phyloP scores from a whole-genome alignment of 2,329 filamentous ascomycete genomes.

The Dactylonectria estremocensis region DNA sequence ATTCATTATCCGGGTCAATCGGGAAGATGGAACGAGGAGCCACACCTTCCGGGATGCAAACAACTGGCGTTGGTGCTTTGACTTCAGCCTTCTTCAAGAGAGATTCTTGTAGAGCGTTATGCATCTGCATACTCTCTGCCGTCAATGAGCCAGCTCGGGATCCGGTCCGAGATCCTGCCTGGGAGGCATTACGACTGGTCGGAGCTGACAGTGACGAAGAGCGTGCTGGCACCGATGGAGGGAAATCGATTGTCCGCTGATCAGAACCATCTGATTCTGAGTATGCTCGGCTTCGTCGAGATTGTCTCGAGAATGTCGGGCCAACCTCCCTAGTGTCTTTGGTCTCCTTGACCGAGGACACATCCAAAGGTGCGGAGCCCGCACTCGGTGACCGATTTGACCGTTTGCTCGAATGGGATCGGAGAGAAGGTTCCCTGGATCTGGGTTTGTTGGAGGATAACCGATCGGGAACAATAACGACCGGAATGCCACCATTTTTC shows the following conservation, averaged over 20 bases:
- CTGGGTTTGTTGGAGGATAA: conserved; percentile 68
- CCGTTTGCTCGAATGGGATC: conserved; percentile 73
- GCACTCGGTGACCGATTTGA: conserved; percentile 69
- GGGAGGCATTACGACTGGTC: conserved; percentile 71
- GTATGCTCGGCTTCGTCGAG: conserved; percentile 58
- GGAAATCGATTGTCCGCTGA: conserved; percentile 72
- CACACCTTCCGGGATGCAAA: conserved; percentile 35
- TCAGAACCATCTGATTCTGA: conserved; percentile 67
- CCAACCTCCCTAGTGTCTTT: conserved; percentile 30
- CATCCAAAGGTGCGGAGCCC: conserved; percentile 55
- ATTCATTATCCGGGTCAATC: conserved; percentile 52
- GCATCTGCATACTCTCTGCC: conserved; percentile 71
- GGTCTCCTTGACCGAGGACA: conserved; percentile 58
- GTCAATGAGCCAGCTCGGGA: conserved; percentile 68
- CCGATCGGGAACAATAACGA: conserved; percentile 74
- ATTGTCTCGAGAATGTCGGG: conserved; percentile 59
- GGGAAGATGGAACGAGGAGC: conserved; percentile 24
- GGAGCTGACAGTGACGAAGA: conserved; percentile 75
- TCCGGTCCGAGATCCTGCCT: conserved; percentile 60
- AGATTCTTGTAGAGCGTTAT: conserved; percentile 59
- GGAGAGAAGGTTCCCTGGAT: conserved; percentile 68
- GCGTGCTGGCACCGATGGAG: conserved; percentile 70
- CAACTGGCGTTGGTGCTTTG: conserved; percentile 29
- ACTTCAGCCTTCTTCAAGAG: conserved; percentile 39
- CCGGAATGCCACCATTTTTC: conserved; percentile 73